A percentile compares a stretch with the other conserved stretches of the same genome.
Conservation (phyloP, 106 monocot species). For the Dioscorea zingiberensis region DNA sequence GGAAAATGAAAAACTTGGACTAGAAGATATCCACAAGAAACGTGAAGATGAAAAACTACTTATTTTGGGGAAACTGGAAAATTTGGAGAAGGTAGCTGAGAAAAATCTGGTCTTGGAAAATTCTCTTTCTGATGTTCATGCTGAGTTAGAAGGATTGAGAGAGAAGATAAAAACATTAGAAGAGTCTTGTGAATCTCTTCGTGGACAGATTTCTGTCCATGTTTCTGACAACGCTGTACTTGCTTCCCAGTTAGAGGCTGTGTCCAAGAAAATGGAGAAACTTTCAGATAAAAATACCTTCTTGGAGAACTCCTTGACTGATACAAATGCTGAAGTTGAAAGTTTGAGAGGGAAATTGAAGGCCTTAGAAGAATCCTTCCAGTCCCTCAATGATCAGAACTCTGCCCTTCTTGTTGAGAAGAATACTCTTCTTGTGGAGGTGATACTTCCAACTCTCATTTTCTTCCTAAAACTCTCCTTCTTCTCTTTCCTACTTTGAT, state of each 20-base stretch:
- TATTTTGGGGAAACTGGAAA: slow-evolving; percentile 34
- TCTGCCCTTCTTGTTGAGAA: slow-evolving; percentile 58
- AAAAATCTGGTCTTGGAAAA: slow-evolving; percentile 46
- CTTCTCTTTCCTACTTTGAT: background rate
- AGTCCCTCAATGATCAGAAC: slow-evolving; percentile 48
- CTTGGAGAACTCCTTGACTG: slow-evolving; percentile 64
- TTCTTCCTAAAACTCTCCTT: background rate
- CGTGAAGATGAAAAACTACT: slow-evolving; percentile 38
- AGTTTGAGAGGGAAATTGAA: slow-evolving; percentile 51
- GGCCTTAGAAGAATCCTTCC: slow-evolving; percentile 45
- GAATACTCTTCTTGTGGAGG: slow-evolving; percentile 54
- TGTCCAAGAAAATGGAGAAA: slow-evolving; percentile 44
- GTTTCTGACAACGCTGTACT: slow-evolving; percentile 31
- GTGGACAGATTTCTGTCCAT: slow-evolving; percentile 18
- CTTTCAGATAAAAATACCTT: slow-evolving; percentile 43
- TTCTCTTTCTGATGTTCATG: slow-evolving; percentile 48
- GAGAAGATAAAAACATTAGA: slow-evolving; percentile 52
- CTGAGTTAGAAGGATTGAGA: slow-evolving; percentile 50
- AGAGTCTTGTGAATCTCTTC: slow-evolving; percentile 43
- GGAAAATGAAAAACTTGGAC: slow-evolving; percentile 32
- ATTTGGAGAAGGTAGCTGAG: slow-evolving; percentile 48
- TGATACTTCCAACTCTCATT: slow-evolving; percentile 5
- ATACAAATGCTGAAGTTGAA: slow-evolving; percentile 57
- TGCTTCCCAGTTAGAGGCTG: slow-evolving; percentile 30
- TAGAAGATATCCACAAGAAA: slow-evolving; percentile 40